phyloP scores from a whole-genome alignment of 495 filamentous ascomycete species.

The Aspergillus saccharolyticus region DNA sequence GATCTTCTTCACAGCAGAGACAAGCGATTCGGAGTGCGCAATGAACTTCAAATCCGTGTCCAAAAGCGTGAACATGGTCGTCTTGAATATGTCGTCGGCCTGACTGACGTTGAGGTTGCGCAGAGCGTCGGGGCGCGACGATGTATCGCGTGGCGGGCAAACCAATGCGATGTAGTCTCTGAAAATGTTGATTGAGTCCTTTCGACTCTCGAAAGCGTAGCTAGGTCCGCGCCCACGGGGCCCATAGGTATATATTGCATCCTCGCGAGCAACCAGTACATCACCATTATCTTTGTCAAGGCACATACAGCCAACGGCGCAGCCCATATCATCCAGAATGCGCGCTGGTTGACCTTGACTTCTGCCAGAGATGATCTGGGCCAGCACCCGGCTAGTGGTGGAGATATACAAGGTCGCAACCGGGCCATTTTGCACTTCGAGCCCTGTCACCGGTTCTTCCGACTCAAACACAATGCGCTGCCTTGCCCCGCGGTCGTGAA shows the following conservation, averaged over 20 bases:
- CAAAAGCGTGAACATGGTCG: constrained; percentile 78
- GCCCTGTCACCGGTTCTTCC: constrained; percentile 90
- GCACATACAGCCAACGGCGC: constrained; percentile 89
- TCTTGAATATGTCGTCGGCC: constrained; percentile 70
- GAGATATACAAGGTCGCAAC: constrained; percentile 86
- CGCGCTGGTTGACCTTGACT: constrained; percentile 86
- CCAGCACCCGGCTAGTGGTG: constrained; percentile 84
- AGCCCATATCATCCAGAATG: constrained; percentile 81
- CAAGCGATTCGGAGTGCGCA: constrained; percentile 78
- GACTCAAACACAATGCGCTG: constrained; percentile 96
- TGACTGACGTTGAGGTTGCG: constrained; percentile 62
- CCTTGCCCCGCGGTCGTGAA: constrained; percentile 93
- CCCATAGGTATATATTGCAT: constrained; percentile 92
- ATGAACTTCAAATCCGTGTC: constrained; percentile 89
- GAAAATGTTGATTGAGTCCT: constrained; percentile 74
- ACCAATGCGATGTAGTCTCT: constrained; percentile 84
- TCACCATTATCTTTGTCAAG: constrained; percentile 72
- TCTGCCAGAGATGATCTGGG: constrained; percentile 76
- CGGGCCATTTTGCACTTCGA: constrained; percentile 48
- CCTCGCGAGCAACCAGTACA: constrained; percentile 84
- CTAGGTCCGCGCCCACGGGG: constrained; percentile 78
- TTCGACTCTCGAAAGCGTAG: constrained; percentile 85
- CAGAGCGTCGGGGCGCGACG: constrained; percentile 46
- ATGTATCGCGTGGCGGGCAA: constrained; percentile 68
- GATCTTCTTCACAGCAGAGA: constrained; percentile 70